Base-by-base conservation (phyloP, 331 rosid species). In the Quercus tomentella region DNA sequence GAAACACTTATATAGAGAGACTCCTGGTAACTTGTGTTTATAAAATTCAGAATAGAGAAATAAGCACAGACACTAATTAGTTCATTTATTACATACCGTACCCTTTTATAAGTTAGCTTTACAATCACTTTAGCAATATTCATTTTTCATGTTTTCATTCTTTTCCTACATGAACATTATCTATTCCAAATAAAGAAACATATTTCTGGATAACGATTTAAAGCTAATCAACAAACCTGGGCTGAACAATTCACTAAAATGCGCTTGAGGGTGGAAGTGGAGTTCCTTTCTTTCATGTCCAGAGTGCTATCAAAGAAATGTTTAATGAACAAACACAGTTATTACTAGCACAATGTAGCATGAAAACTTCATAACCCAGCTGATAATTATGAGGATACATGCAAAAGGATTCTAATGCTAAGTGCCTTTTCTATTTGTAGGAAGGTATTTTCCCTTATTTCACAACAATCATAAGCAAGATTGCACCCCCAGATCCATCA, bases 261-360 rank as follows among this genome's bases (percentile, higher is more conserved):
- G 66, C 98, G 94, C 81, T 90, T 89, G 70, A 95, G 88, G 57
- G 87, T 75, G 72, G 94, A 86, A 43, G 89, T 51, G 20, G 90
- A 76, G 61, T 87, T 91, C 89, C 87, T 95, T 37, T 91, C 98
- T 84, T 90, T 95, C 96, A 91, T 92, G 70, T 82, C 92, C 92
- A 90, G 86, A 60, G 16, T 74, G 77, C 96, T 89, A 90, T 62
- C 76, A 78, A 78, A 76, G 70, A 33, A 33, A 41, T 37, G 43
- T 51, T 43, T 20, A 57, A 28, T 54, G 72, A 87, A 69, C 21
- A 61, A n/a, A 77, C 7, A 22, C 58, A n/a, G 78, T 25, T 23
- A 80, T 45, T 51, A 56, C 51, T 67, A 33, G 26, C 22, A 62
- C 72, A 10, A 7, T 31, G 20, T 31, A 31, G 16, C 71, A 21